These are phyloP conservation scores for Quercus variabilis DNA, from an alignment of 306 rosid species.

Conservation along the genomic window DNA sequence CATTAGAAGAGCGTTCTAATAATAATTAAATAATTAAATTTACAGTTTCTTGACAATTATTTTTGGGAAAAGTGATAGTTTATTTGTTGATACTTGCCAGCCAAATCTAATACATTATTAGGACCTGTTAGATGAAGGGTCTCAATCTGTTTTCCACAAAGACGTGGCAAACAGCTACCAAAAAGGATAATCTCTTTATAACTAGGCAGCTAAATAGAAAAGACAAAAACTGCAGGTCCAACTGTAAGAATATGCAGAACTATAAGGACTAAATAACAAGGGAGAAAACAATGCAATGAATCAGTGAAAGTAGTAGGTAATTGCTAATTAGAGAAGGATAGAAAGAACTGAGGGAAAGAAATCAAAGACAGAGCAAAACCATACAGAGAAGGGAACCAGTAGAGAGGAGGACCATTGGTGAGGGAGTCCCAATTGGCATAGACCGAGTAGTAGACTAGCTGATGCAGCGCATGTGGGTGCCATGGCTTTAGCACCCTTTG, in stretches of 20 bases:
- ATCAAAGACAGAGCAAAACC: background rate
- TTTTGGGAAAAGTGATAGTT: no score
- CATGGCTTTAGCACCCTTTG: conserved; percentile 56
- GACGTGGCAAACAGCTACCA: background rate
- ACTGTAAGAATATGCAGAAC: background rate
- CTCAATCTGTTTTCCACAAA: background rate
- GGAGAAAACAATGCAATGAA: background rate
- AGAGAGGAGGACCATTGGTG: conserved; percentile 49
- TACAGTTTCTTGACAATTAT: no score
- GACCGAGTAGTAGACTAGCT: conserved; percentile 53
- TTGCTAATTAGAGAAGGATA: background rate
- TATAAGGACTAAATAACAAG: background rate
- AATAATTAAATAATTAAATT: no score
- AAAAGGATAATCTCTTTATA: background rate
- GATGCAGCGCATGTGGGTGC: conserved; percentile 57
- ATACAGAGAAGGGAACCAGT: conserved; percentile 84
- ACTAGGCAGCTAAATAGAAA: background rate
- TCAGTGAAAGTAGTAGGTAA: background rate
- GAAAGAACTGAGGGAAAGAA: background rate
- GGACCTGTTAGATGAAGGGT: background rate
- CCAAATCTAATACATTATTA: no score
- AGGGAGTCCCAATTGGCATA: conserved; percentile 37
- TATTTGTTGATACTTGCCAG: no score
- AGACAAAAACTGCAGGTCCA: background rate
- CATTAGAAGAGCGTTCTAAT: no score